phyloP scores from a whole-genome alignment of 2,329 filamentous ascomycete species.

The Colletotrichum australisinense region DNA sequence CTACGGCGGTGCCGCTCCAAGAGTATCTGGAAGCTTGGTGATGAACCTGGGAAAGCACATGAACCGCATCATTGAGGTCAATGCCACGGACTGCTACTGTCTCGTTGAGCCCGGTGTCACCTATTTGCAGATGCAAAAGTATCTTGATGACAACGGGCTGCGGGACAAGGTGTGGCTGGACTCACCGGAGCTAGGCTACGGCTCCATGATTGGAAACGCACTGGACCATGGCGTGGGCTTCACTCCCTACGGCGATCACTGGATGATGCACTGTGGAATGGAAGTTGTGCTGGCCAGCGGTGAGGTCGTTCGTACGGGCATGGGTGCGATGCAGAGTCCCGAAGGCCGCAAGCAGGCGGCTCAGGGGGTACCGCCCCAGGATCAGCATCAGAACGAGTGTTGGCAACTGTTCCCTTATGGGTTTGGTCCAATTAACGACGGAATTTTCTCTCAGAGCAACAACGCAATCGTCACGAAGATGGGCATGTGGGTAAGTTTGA shows the following conservation, averaged over 20 bases:
- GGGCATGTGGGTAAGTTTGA: conserved; percentile 51
- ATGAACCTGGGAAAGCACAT: conserved; percentile 64
- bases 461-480: conserved; percentile 66
- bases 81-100: conserved; percentile 59
- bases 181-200: conserved; percentile 53
- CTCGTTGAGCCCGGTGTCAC: conserved; percentile 68
- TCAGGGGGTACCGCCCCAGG: conserved; percentile 45
- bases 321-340: conserved; percentile 54
- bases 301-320: conserved; percentile 57
- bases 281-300: conserved; percentile 58
- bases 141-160: conserved; percentile 54
- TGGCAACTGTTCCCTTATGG: conserved; percentile 53
- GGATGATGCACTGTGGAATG: conserved; percentile 52
- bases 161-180: conserved; percentile 55
- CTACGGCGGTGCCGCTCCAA: conserved; percentile 65
- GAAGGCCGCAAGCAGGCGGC: conserved; percentile 48
- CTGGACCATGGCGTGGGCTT: conserved; percentile 59
- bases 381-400: conserved; percentile 40
- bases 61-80: conserved; percentile 63
- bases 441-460: conserved; percentile 63
- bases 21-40: conserved; percentile 61
- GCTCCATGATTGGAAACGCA: conserved; percentile 57
- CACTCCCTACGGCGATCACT: conserved; percentile 54
- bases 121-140: conserved; percentile 62
- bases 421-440: conserved; percentile 53